These are phyloP conservation scores for Suillus occidentalis DNA, from an alignment of 768 basidiomycete genomes.

Conservation along the genomic window DNA sequence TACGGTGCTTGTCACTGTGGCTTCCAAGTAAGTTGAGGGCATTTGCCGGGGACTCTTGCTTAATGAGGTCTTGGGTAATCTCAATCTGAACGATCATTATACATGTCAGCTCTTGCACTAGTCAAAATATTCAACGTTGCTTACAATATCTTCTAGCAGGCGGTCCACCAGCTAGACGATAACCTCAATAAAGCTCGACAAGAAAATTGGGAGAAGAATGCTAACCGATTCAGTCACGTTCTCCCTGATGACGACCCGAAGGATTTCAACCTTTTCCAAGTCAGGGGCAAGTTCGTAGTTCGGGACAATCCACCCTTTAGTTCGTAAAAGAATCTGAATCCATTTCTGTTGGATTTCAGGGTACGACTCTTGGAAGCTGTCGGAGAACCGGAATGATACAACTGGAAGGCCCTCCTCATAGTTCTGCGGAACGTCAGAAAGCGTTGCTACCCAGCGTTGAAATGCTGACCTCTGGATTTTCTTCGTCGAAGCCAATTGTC, in stretches of 20 bases:
- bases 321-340: slow-evolving; percentile 51
- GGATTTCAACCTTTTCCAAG: slow-evolving; percentile 51
- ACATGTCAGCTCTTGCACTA: slow-evolving; percentile 5
- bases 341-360: slow-evolving; percentile 59
- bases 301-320: slow-evolving; percentile 58
- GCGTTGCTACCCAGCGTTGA: slow-evolving; percentile 34
- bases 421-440: slow-evolving; percentile 22
- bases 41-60: slow-evolving; percentile 48
- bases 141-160: slow-evolving; percentile 67
- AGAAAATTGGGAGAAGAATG: slow-evolving; percentile 21
- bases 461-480: slow-evolving; percentile 53
- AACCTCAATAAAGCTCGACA: slow-evolving; percentile 12
- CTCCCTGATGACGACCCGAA: slow-evolving; percentile 64
- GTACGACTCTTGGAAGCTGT: slow-evolving; percentile 49
- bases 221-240: slow-evolving; percentile 50
- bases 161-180: slow-evolving; percentile 54
- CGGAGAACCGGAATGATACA: slow-evolving; percentile 55
- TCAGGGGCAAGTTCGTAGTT: slow-evolving; percentile 60
- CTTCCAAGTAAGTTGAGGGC: slow-evolving; percentile 46
- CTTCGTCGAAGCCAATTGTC: slow-evolving; percentile 42
- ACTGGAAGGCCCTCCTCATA: slow-evolving; percentile 55
- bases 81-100: slow-evolving; percentile 44
- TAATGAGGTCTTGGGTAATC: slow-evolving; percentile 57
- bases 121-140: slow-evolving; percentile 22
- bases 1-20: slow-evolving; percentile 21